A percentile compares a stretch with the other conserved stretches of the same genome.
Conservation (phyloP, 176 grass and related monocot species). For the Chrysopogon serrulatus region DNA sequence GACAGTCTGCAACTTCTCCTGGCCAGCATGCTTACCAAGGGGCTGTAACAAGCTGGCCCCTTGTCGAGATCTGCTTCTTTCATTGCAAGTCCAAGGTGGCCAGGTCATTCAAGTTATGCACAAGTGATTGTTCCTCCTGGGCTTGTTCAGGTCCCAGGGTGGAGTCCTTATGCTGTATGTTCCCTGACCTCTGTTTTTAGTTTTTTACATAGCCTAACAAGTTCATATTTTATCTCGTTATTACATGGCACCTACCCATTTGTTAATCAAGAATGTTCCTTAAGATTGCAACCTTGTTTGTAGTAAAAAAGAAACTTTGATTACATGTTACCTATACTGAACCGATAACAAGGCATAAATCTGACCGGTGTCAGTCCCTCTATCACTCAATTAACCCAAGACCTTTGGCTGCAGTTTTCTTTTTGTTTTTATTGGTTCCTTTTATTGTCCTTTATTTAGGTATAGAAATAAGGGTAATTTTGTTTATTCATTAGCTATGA, state of each 20-base stretch:
- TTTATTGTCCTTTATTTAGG: not conserved
- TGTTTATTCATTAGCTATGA: not conserved
- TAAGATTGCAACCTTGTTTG: not conserved
- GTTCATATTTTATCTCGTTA: not conserved
- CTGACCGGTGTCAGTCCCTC: not conserved
- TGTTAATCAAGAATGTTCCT: not conserved
- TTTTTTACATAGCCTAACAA: not conserved
- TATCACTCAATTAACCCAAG: not conserved
- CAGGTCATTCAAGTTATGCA: slow-evolving; percentile 80
- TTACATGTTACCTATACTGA: not conserved
- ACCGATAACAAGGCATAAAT: not conserved
- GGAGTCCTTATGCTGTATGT: slow-evolving; percentile 86
- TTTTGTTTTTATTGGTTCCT: not conserved
- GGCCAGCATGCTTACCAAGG: slow-evolving; percentile 54
- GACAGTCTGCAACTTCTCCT: slow-evolving; percentile 62
- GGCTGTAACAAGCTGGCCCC: slow-evolving; percentile 52
- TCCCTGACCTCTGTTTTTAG: not conserved
- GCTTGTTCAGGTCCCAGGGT: slow-evolving; percentile 76
- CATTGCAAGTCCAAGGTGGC: slow-evolving; percentile 84
- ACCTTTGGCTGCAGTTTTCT: not conserved
- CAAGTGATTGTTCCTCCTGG: slow-evolving; percentile 91
- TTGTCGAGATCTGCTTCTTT: slow-evolving; percentile 64
- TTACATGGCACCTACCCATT: not conserved
- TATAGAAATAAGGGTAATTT: not conserved
- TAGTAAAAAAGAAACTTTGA: not conserved